A percentile compares a stretch with the other conserved stretches of the same genome.
Evolutionary conservation across 257 asterid species (phyloP).

Genomic region (Rehmannia glutinosa): DNA sequence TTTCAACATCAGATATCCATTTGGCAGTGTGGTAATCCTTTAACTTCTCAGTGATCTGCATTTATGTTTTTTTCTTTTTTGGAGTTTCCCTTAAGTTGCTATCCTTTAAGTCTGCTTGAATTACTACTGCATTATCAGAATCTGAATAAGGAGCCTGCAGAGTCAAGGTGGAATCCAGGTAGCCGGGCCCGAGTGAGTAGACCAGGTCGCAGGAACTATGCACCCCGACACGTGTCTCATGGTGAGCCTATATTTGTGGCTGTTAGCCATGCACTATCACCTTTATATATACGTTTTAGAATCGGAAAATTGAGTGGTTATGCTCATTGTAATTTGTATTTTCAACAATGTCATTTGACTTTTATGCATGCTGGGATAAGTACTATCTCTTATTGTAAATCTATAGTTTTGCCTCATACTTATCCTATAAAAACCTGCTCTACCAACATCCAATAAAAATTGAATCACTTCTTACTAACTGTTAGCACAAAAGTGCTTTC

Average conservation of each 20-base stretch:
- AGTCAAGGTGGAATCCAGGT: slow-evolving; percentile 45
- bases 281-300: not conserved
- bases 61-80: not conserved
- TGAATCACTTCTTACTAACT: not conserved
- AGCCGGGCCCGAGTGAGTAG: slow-evolving; percentile 43
- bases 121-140: slow-evolving; percentile 30
- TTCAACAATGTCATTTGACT: not conserved
- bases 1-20: not conserved
- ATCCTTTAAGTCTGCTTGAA: not conserved
- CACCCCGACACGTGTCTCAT: slow-evolving; percentile 36
- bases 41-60: not conserved
- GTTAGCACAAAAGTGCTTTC: not conserved
- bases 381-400: not conserved
- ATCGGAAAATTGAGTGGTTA: not conserved
- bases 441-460: not conserved
- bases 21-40: not conserved
- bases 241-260: slow-evolving; percentile 31
- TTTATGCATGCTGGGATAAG: not conserved
- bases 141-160: slow-evolving; percentile 45
- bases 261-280: not conserved
- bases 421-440: not conserved
- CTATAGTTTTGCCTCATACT: not conserved
- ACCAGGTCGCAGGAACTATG: slow-evolving; percentile 40
- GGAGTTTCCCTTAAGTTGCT: not conserved
- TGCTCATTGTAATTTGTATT: not conserved